Percentiles rank a stretch among this genome's conserved stretches.
These are phyloP conservation scores for Eucalyptus polybractea DNA, from an alignment of 345 rosid species.

Conservation along the genomic window DNA sequence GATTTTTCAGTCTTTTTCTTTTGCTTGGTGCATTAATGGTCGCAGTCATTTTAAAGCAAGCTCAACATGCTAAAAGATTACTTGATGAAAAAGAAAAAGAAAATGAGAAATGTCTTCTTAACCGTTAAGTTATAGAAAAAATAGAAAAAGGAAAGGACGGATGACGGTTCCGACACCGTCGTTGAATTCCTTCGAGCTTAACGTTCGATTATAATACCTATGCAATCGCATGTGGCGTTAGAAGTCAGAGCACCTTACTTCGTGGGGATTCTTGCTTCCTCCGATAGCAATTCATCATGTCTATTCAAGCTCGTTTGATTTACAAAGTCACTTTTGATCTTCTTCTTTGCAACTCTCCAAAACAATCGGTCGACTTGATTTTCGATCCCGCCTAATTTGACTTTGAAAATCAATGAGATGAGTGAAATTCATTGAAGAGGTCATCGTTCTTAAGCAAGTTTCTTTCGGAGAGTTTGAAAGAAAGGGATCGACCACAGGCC, in stretches of 20 bases:
- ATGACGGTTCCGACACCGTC: too few relatives aligned
- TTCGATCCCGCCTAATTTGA: not conserved
- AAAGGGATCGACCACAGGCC: not conserved
- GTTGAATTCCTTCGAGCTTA: too few relatives aligned
- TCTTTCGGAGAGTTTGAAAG: not conserved
- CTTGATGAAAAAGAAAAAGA: too few relatives aligned
- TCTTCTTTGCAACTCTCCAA: not conserved
- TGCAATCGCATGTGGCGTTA: not conserved
- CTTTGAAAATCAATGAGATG: not conserved
- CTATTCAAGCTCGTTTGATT: not conserved
- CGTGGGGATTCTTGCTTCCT: not conserved
- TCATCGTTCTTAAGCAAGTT: not conserved
- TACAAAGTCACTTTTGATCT: not conserved
- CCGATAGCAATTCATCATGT: not conserved
- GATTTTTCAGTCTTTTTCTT: too few relatives aligned
- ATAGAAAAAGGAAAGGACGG: too few relatives aligned
- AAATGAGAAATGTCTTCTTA: too few relatives aligned
- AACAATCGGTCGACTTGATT: not conserved
- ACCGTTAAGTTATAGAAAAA: too few relatives aligned
- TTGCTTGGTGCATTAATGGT: too few relatives aligned
- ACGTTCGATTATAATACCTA: too few relatives aligned
- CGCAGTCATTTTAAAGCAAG: too few relatives aligned
- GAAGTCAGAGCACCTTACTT: not conserved
- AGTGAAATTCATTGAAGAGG: not conserved
- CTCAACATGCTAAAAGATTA: too few relatives aligned